These are phyloP conservation scores for Acorus gramineus DNA, from an alignment of 106 monocot genomes.

Conservation along the genomic window DNA sequence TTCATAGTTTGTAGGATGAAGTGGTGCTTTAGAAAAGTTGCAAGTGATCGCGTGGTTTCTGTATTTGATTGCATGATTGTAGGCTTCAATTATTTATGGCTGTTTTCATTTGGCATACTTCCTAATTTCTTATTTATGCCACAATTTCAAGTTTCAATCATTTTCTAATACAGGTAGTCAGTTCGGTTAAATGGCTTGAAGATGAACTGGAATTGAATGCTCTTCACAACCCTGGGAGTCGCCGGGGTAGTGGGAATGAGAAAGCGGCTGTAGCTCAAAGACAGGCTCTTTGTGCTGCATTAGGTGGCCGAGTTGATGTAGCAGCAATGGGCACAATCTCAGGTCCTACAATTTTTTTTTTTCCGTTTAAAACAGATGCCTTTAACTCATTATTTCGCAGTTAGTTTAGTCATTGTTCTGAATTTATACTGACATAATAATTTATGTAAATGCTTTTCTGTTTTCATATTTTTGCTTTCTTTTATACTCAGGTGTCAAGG, in stretches of 20 bases:
- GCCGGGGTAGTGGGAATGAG: constrained; percentile 72
- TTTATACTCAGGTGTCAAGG: constrained; percentile 75
- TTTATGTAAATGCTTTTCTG: neutral
- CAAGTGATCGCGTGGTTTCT: no score
- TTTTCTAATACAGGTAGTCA: constrained; percentile 63
- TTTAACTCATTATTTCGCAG: no score
- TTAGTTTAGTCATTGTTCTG: no score
- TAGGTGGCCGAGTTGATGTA: constrained; percentile 91
- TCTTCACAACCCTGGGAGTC: constrained; percentile 84
- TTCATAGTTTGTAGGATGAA: no score
- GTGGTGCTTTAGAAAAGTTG: no score
- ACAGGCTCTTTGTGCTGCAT: constrained; percentile 83
- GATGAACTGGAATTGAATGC: constrained; percentile 97
- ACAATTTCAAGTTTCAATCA: neutral
- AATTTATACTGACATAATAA: neutral
- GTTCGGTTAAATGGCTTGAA: constrained; percentile 98
- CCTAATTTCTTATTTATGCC: neutral
- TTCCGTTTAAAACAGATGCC: neutral
- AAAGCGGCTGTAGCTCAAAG: constrained; percentile 74
- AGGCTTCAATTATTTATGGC: no score
- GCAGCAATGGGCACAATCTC: constrained; percentile 87
- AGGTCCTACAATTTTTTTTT: constrained; percentile 30
- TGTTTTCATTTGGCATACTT: no score
- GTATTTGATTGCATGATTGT: no score
- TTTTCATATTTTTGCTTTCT: neutral